Percentiles rank a stretch among this genome's conserved stretches.
Conservation (phyloP, 108 stramenopile species). For the Discostella stelligeroides region DNA sequence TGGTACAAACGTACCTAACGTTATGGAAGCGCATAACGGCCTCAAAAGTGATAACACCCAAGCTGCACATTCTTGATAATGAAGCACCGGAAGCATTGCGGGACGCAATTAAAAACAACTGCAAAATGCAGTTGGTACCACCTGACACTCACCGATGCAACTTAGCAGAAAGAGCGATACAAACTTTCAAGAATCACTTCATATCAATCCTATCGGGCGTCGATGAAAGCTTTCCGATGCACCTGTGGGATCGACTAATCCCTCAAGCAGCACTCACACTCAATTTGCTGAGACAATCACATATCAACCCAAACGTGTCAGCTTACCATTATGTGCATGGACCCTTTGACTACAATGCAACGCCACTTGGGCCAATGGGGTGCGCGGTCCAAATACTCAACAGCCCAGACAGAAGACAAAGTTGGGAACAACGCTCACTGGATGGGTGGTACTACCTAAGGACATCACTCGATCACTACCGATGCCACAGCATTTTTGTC, state of each 20-base stretch:
- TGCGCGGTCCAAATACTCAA: too few relatives aligned
- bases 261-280: too few relatives aligned
- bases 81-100: too few relatives aligned
- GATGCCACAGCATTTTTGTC: too few relatives aligned
- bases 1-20: too few relatives aligned
- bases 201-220: slow-evolving; percentile 27
- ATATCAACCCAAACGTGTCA: background rate
- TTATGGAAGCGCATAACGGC: background rate
- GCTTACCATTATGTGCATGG: too few relatives aligned
- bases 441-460: too few relatives aligned
- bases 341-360: too few relatives aligned
- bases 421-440: too few relatives aligned
- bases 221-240: slow-evolving; percentile 27
- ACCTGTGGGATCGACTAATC: slow-evolving; percentile 36
- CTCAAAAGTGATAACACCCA: background rate
- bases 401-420: too few relatives aligned
- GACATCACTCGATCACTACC: too few relatives aligned
- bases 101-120: background rate
- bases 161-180: slow-evolving; percentile 51
- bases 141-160: slow-evolving; percentile 45
- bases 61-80: background rate
- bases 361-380: too few relatives aligned
- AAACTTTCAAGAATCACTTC: slow-evolving; percentile 51
- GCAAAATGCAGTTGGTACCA: slow-evolving; percentile 42
- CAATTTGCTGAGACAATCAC: background rate